These are phyloP conservation scores for Begonia fuchsioides DNA, from an alignment of 306 rosid species.

Conservation along the genomic window DNA sequence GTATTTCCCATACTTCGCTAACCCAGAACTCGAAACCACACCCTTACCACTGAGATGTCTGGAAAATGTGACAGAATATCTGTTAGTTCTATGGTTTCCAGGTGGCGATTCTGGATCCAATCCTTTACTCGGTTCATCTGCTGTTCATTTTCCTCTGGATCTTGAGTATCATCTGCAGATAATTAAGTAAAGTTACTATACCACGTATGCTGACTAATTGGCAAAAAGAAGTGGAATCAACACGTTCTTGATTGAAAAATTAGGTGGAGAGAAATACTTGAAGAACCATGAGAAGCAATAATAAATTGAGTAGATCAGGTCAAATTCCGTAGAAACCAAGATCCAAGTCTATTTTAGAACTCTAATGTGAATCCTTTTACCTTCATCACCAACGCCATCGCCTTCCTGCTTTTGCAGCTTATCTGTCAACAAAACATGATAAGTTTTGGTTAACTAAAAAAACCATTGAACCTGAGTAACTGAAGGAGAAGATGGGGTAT, in stretches of 20 bases:
- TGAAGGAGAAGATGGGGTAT: constrained; percentile 1
- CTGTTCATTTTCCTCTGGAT: constrained; percentile 64
- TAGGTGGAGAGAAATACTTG: background rate
- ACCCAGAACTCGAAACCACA: constrained; percentile 7
- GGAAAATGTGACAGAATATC: constrained; percentile 77
- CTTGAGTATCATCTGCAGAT: constrained; percentile 62
- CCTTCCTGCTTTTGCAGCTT: constrained; percentile 41
- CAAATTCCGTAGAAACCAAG: background rate
- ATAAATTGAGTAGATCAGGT: too few species aligned
- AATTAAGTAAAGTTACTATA: background rate
- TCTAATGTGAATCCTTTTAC: constrained; percentile 17
- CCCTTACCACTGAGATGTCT: constrained; percentile 68
- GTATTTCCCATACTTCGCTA: background rate
- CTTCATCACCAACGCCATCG: constrained; percentile 45
- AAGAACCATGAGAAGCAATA: background rate
- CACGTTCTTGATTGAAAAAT: background rate
- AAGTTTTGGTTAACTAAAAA: constrained; percentile 5
- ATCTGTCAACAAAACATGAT: constrained; percentile 25
- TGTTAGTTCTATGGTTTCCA: constrained; percentile 49
- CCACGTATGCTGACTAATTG: constrained; percentile 4
- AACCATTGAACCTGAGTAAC: constrained; percentile 5
- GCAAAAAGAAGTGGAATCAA: background rate
- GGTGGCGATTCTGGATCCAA: constrained; percentile 52
- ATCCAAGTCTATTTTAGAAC: background rate
- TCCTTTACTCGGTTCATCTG: constrained; percentile 60